Evolutionary conservation across 495 filamentous ascomycete genomes (phyloP), one percentile per base, ranked within the genome.

Genomic region (Xylaria intraflava): DNA sequence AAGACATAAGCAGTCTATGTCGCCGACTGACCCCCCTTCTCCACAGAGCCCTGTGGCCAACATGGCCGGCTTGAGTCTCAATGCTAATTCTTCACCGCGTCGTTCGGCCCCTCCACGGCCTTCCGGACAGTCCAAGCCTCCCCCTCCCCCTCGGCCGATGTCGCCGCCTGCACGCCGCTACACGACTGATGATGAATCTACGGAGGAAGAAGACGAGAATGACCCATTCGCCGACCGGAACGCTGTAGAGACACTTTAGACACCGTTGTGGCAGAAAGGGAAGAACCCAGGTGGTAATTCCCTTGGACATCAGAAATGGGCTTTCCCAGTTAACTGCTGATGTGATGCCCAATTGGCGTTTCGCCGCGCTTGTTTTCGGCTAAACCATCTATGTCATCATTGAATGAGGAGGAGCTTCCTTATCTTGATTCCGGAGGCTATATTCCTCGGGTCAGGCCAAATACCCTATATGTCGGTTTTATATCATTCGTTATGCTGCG

Each of bases 191-290:
- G 70, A 75, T 22, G 75, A 78, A 11, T 70, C 75, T 11, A 77
- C 71, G 19, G 82, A 84, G 9, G 82, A 83, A 40, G 83, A 87
- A 40, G 83, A 87, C 44, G 84, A 85, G 55, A 76, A 90, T 59
- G 80, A 91, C 65, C 88, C 88, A 3, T 92, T 92, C 61, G 85
- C 84, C 14, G 87, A 92, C 64, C 75, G 76, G 9, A 89, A 90
- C 69, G 86, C 79, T 5, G 79, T 87, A n/a, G 74, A 75, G 33
- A 85, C 82, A 86, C 79, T 7, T 78, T 87, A n/a, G 74, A 74
- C 31, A 84, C 81, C 0, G 80, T 83, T 9, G 72, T 65, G 44
- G 61, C 71, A 39, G 83, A 84, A 66, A 73, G 70, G 27, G 60
- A 62, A 10, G 78, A 78, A 39, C 79, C 78, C 64, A 76, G 69